phyloP scores from a whole-genome alignment of 1,284 basidiomycete genomes.

The Amylostereum areolatum region DNA sequence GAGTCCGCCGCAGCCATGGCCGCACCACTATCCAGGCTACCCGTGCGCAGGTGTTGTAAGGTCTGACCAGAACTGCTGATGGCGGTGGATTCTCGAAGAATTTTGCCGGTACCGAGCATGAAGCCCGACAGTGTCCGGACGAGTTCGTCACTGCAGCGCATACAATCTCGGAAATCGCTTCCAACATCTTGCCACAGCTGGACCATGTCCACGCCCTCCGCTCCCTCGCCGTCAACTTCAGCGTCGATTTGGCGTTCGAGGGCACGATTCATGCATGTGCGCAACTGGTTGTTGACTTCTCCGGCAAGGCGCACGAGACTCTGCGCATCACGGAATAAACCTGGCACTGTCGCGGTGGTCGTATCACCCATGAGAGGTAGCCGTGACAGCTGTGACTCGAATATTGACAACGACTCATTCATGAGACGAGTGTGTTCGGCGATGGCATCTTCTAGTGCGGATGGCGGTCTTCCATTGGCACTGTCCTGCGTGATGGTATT shows the following conservation, averaged over 20 bases:
- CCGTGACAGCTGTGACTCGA: conserved; percentile 57
- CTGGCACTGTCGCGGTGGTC: conserved; percentile 36
- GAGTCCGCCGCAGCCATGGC: conserved; percentile 10
- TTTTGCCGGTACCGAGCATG: conserved; percentile 62
- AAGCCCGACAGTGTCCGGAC: conserved; percentile 69
- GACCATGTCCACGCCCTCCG: conserved; percentile 31
- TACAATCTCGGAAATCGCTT: conserved; percentile 61
- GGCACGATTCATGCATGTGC: conserved; percentile 47
- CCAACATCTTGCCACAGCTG: conserved; percentile 65
- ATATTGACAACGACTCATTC: conserved; percentile 61
- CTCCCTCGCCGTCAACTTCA: conserved; percentile 50
- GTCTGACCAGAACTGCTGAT: conserved; percentile 11
- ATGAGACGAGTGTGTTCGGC: conserved; percentile 62
- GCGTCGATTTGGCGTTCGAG: conserved; percentile 68
- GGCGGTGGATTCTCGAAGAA: conserved; percentile 50
- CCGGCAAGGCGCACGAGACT: conserved; percentile 60
- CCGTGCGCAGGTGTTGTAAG: conserved; percentile 36
- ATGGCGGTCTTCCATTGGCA: background rate
- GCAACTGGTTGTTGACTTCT: conserved; percentile 54
- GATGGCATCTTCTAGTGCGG: conserved; percentile 18
- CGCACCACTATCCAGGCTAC: conserved; percentile 43
- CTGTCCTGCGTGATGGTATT: background rate
- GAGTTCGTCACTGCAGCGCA: conserved; percentile 69
- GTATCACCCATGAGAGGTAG: conserved; percentile 37
- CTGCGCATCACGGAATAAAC: conserved; percentile 54